These are phyloP conservation scores for Pulveroboletus frians DNA, from an alignment of 768 basidiomycete species.

Conservation along the genomic window DNA sequence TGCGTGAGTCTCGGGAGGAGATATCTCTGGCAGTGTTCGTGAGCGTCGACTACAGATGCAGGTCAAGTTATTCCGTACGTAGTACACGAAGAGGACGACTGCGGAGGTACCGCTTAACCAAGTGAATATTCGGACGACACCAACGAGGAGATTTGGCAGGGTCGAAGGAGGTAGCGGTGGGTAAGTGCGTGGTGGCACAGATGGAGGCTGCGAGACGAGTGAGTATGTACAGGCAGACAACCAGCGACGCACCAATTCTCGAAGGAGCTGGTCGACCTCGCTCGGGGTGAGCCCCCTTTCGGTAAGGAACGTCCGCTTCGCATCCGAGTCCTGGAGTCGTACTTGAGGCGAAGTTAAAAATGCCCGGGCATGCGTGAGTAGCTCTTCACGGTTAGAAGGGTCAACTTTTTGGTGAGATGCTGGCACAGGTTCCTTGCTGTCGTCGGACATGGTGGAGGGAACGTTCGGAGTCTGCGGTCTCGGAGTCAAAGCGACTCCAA, in stretches of 20 bases:
- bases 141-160: constrained; percentile 61
- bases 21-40: constrained; percentile 45
- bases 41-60: neutral
- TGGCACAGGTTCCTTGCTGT: constrained; percentile 1
- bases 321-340: constrained; percentile 46
- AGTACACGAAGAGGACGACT: constrained; percentile 54
- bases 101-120: constrained; percentile 68
- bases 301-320: constrained; percentile 58
- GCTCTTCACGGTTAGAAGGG: constrained; percentile 34
- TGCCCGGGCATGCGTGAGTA: constrained; percentile 51
- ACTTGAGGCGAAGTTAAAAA: constrained; percentile 68
- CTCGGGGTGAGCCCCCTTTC: constrained; percentile 64
- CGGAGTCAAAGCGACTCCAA: too few relatives aligned
- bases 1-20: constrained; percentile 61
- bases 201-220: constrained; percentile 33
- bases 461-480: too few relatives aligned
- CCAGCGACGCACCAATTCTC: constrained; percentile 43
- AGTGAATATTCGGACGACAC: constrained; percentile 50
- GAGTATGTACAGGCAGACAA: constrained; percentile 2
- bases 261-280: constrained; percentile 58
- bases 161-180: constrained; percentile 66
- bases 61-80: constrained; percentile 40
- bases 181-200: constrained; percentile 68
- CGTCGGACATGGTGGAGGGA: constrained; percentile 13
- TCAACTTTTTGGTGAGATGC: constrained; percentile 2